Evolutionary conservation across 257 asterid genomes (phyloP), one percentile per base, ranked within the genome.

Genomic region (Nicotiana attenuata): DNA sequence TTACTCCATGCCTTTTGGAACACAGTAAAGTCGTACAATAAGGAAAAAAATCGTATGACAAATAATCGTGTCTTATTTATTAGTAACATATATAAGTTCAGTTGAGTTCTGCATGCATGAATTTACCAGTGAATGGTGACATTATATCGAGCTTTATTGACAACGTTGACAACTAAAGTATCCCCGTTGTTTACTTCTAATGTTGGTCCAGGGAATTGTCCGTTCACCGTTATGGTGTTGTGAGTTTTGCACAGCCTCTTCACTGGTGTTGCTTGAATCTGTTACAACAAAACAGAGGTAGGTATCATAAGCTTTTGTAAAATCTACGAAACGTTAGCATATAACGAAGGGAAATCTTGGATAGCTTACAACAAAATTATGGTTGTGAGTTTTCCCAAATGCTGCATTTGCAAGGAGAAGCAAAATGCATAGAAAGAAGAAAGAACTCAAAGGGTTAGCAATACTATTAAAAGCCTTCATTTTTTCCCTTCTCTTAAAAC

Each of bases 211-310:
- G 97, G 97, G 61, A 47, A 92, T 90, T 91, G 89, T 22, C 98
- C 97, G 19, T 93, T 95, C 28, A 95, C 97, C 0, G 97, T 92
- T 15, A 92, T 91, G 1, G 81, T 41, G 81, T 85, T 91, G 78
- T 88, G 98, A 68, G 91, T 91, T 14, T 90, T 92, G 95, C 97
- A 95, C 90, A 93, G 94, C 93, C 97, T 93, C 92, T 88, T 95
- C 97, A 95, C 97, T 80, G 90, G 89, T 14, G 92, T 89, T 80
- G 94, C 97, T 89, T 93, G 93, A 79, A 95, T 83, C 98, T 93
- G 78, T 84, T 83, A 61, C 59, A 41, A 24, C 2, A 77, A 55
- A 77, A 31, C 53, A 77, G 9, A n/a, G 19, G 53, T 56, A 6
- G 31, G 17, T 2, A 35, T 28, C 3, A 0, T 28, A 77, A 41